These are phyloP conservation scores for Saitozyma podzolica DNA, from an alignment of 768 basidiomycete genomes.

Conservation along the genomic window DNA sequence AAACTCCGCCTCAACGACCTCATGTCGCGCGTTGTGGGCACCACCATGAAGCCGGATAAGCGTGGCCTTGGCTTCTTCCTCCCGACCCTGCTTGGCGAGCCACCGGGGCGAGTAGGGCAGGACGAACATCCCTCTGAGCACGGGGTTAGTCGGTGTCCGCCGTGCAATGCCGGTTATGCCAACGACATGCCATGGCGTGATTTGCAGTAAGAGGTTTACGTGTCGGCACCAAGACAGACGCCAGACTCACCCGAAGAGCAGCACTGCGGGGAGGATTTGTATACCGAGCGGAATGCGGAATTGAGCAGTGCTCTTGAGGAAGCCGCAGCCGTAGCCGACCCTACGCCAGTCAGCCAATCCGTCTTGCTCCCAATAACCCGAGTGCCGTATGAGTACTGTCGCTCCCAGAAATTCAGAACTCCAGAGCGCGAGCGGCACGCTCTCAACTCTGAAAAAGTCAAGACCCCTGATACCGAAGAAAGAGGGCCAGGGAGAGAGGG, in stretches of 20 bases:
- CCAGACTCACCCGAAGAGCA: conserved; percentile 53
- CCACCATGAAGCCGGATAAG: conserved; percentile 58
- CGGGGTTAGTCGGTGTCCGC: not conserved
- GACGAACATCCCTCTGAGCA: conserved; percentile 30
- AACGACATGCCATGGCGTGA: not conserved
- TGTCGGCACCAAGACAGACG: not conserved
- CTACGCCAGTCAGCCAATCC: conserved; percentile 36
- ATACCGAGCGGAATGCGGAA: conserved; percentile 63
- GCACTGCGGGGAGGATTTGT: conserved; percentile 60
- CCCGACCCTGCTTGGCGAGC: conserved; percentile 63
- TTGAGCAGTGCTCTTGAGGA: conserved; percentile 57
- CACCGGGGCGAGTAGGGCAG: conserved; percentile 56
- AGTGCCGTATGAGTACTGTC: not conserved
- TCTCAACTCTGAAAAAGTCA: too few relatives aligned
- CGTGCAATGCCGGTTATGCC: too few relatives aligned
- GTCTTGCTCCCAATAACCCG: not conserved
- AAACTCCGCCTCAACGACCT: conserved; percentile 30
- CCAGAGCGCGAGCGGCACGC: too few relatives aligned
- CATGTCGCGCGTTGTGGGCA: conserved; percentile 15
- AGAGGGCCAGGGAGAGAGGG: too few relatives aligned
- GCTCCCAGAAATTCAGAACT: too few relatives aligned
- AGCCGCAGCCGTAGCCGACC: conserved; percentile 65
- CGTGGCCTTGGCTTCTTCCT: conserved; percentile 62
- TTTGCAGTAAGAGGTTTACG: not conserved
- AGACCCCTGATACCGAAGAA: too few relatives aligned